These are phyloP conservation scores for Hymenoscyphus linearis DNA, from an alignment of 2,329 filamentous ascomycete genomes.

Conservation along the genomic window DNA sequence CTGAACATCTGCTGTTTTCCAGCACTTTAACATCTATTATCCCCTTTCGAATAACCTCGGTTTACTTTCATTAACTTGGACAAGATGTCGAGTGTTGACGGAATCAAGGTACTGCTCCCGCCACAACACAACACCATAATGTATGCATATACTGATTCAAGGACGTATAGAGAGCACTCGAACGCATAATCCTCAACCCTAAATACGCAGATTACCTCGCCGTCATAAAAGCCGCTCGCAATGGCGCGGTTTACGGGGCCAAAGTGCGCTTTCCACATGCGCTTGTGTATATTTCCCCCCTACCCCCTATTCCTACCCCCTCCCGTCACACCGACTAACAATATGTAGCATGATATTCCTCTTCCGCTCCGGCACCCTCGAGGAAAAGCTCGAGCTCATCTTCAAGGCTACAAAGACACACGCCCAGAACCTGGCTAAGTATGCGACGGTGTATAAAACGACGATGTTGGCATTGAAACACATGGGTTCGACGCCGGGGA, in stretches of 20 bases:
- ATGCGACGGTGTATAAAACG: slow-evolving; percentile 85
- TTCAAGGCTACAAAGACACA: slow-evolving; percentile 84
- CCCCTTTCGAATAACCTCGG: slow-evolving; percentile 23
- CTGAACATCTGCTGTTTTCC: slow-evolving; percentile 8
- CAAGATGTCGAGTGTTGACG: slow-evolving; percentile 26
- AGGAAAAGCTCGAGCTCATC: slow-evolving; percentile 72
- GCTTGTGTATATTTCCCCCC: slow-evolving; percentile 57
- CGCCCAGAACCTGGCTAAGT: slow-evolving; percentile 85
- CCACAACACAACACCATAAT: not conserved
- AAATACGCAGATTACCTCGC: slow-evolving; percentile 79
- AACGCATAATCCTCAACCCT: slow-evolving; percentile 75
- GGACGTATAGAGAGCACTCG: slow-evolving; percentile 42
- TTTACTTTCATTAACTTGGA: slow-evolving; percentile 9
- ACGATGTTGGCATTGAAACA: slow-evolving; percentile 70
- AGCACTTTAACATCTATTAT: slow-evolving; percentile 8
- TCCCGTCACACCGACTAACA: not conserved
- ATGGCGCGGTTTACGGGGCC: slow-evolving; percentile 92
- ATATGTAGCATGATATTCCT: slow-evolving; percentile 80
- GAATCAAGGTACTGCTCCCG: slow-evolving; percentile 21
- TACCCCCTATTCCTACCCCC: not conserved
- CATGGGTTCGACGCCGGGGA: slow-evolving; percentile 51
- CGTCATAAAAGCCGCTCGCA: slow-evolving; percentile 87
- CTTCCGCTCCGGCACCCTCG: slow-evolving; percentile 82
- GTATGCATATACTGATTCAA: slow-evolving; percentile 13
- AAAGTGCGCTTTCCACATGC: slow-evolving; percentile 99